Conservation (phyloP, 345 rosid genomes). For the Citrus mangshanensis region DNA sequence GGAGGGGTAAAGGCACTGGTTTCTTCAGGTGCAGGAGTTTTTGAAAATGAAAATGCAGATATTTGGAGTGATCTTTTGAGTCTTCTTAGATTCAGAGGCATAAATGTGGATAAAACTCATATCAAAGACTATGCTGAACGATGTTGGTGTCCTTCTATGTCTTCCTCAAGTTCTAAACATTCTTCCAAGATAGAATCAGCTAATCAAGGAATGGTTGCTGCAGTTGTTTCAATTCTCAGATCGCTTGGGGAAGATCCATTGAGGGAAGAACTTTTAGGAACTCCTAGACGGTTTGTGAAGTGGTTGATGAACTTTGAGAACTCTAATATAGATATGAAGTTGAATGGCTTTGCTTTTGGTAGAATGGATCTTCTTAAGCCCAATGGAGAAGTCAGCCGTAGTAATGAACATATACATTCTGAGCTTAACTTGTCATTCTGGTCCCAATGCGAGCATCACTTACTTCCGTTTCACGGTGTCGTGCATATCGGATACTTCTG, state of each 20-base stretch:
- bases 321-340: constrained; percentile 56
- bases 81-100: constrained; percentile 61
- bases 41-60: constrained; percentile 52
- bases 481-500: constrained; percentile 79
- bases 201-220: constrained; percentile 57
- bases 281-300: constrained; percentile 65
- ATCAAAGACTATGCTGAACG: constrained; percentile 22
- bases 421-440: constrained; percentile 75
- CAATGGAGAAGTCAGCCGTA: constrained; percentile 34
- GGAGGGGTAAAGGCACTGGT: constrained; percentile 53
- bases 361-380: constrained; percentile 22
- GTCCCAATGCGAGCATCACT: constrained; percentile 97
- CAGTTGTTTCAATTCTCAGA: constrained; percentile 61
- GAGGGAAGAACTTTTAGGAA: constrained; percentile 77
- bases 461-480: constrained; percentile 92
- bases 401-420: constrained; percentile 38
- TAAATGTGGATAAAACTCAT: constrained; percentile 31
- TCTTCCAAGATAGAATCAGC: constrained; percentile 32
- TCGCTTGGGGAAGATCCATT: constrained; percentile 91
- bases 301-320: constrained; percentile 90
- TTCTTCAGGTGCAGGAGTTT: constrained; percentile 75
- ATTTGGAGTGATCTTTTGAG: constrained; percentile 68
- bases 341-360: constrained; percentile 40
- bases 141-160: constrained; percentile 69
- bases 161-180: constrained; percentile 33